Conservation (phyloP, 208 protist species). For the Acanthamoeba divionensis region DNA sequence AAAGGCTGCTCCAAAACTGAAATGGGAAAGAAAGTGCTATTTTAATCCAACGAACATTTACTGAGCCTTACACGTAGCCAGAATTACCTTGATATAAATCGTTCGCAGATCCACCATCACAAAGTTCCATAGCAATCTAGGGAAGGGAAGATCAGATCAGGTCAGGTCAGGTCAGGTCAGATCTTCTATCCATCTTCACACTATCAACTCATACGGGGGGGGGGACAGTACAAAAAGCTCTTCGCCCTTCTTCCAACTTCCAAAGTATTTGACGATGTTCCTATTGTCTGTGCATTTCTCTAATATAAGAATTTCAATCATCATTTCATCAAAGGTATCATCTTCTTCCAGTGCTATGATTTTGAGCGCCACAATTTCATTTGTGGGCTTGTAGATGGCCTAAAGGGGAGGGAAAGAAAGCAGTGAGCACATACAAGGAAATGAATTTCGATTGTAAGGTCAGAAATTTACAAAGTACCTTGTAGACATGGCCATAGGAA, state of each 20-base stretch:
- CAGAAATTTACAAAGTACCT: background rate
- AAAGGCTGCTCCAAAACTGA: conserved; percentile 35
- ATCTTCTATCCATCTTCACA: too few relatives aligned
- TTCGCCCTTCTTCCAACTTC: conserved; percentile 37
- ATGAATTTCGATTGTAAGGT: too few relatives aligned
- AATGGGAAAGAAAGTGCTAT: background rate
- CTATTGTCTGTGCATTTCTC: background rate
- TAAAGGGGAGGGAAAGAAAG: too few relatives aligned
- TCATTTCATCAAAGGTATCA: conserved; percentile 52
- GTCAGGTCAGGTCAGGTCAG: too few relatives aligned
- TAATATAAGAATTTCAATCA: conserved; percentile 24
- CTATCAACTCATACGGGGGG: too few relatives aligned
- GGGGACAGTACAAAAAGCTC: conserved; percentile 30
- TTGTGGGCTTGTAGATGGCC: conserved; percentile 39
- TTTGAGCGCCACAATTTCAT: conserved; percentile 19
- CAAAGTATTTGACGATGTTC: conserved; percentile 58
- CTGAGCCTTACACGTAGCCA: background rate
- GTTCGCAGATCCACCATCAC: conserved; percentile 37
- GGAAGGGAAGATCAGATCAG: background rate
- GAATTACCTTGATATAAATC: conserved; percentile 29
- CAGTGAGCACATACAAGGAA: too few relatives aligned
- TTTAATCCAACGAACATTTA: background rate
- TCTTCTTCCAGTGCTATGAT: conserved; percentile 18
- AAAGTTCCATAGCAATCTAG: conserved; percentile 55
- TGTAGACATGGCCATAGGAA: conserved; percentile 52